Conservation (phyloP, 805 yeast species). For the Blastobotrys americana region DNA sequence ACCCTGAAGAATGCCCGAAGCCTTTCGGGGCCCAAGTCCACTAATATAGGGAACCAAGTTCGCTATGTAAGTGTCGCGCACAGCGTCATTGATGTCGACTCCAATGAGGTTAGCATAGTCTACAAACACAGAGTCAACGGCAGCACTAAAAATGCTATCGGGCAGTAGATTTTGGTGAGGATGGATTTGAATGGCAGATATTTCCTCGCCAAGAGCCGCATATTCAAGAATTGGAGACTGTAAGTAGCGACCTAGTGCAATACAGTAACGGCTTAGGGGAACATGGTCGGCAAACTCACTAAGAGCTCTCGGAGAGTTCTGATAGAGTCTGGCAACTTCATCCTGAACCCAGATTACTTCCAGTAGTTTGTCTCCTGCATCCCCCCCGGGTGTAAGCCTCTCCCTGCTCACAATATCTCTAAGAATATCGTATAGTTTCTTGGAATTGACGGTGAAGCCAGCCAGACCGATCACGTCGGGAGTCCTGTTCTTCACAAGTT, state of each 20-base stretch:
- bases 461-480: constrained; percentile 91
- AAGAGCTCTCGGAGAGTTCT: constrained; percentile 66
- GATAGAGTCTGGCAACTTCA: constrained; percentile 86
- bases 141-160: constrained; percentile 52
- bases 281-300: constrained; percentile 82
- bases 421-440: constrained; percentile 48
- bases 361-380: constrained; percentile 36
- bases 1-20: constrained; percentile 75
- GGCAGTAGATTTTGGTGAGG: constrained; percentile 68
- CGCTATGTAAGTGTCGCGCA: constrained; percentile 65
- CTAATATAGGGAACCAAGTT: constrained; percentile 68
- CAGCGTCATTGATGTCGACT: constrained; percentile 86
- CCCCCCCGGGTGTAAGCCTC: constrained; percentile 36
- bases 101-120: constrained; percentile 90
- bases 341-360: constrained; percentile 81
- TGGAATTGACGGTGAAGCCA: constrained; percentile 73
- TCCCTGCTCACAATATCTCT: constrained; percentile 51
- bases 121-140: constrained; percentile 74
- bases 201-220: constrained; percentile 68
- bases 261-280: constrained; percentile 70
- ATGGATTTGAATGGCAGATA: constrained; percentile 53
- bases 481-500: constrained; percentile 51
- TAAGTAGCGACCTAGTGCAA: constrained; percentile 83
- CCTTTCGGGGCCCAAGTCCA: constrained; percentile 95
- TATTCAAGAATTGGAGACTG: constrained; percentile 93